Conservation (phyloP, 345 rosid species). For the Jatropha curcas region DNA sequence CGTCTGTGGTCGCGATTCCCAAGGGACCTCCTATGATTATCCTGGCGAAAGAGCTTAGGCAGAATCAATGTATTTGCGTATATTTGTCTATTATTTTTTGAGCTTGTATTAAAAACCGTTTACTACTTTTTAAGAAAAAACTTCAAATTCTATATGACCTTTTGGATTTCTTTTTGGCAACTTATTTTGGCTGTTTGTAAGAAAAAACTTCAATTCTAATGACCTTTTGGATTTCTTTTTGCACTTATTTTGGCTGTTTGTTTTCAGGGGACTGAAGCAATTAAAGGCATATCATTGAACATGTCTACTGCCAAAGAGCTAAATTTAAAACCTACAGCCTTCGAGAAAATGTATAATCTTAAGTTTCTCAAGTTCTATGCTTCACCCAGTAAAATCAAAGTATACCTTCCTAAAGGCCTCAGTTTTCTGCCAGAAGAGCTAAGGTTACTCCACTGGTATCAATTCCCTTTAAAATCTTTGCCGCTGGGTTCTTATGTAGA, state of each 20-base stretch:
- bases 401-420: background rate
- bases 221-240: too few species aligned
- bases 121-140: too few species aligned
- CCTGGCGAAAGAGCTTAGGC: background rate
- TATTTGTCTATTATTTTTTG: too few species aligned
- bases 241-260: too few species aligned
- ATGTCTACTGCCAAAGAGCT: background rate
- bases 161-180: too few species aligned
- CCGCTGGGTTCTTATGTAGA: background rate
- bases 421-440: slow-evolving; percentile 6
- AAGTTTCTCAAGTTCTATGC: background rate
- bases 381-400: background rate
- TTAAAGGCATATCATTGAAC: background rate
- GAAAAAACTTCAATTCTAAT: too few species aligned
- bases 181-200: too few species aligned
- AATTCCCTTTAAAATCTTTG: slow-evolving; percentile 6
- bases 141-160: too few species aligned
- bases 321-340: background rate
- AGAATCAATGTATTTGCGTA: too few species aligned
- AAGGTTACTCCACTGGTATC: background rate
- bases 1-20: background rate
- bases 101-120: too few species aligned
- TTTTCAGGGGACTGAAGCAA: background rate
- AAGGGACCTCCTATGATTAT: background rate
- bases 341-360: background rate